Evolutionary conservation across 371 early-diverging fungal species (phyloP).

Genomic region (Mycotypha africana): DNA sequence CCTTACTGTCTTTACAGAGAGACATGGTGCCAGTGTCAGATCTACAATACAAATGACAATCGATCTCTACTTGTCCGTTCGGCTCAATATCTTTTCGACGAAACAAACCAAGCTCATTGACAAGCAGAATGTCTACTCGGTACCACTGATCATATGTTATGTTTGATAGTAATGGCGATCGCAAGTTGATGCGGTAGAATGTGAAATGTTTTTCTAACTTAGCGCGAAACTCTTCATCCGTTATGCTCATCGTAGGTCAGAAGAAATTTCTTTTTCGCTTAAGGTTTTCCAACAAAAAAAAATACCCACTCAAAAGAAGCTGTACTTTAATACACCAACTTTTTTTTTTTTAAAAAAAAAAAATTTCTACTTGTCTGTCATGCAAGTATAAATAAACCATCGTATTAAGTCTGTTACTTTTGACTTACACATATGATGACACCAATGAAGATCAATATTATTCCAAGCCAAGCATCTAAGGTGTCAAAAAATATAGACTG

Average conservation of each 20-base stretch:
- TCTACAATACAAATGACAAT: conserved; percentile 14
- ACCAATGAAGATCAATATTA: conserved; percentile 60
- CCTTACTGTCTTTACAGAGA: conserved; percentile 3
- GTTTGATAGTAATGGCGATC: conserved; percentile 22
- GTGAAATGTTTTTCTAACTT: conserved; percentile 42
- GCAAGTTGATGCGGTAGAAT: conserved; percentile 38
- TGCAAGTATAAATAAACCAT: too few relatives aligned
- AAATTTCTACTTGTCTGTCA: neutral
- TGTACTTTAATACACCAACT: too few relatives aligned
- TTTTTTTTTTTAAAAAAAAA: neutral
- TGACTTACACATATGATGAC: conserved; percentile 60
- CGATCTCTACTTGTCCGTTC: conserved; percentile 21
- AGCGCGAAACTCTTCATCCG: conserved; percentile 32
- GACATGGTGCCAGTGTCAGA: conserved; percentile 9
- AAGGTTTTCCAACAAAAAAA: too few relatives aligned
- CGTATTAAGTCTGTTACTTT: conserved; percentile 1
- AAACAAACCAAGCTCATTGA: conserved; percentile 40
- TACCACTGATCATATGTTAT: conserved; percentile 26
- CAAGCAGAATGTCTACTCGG: conserved; percentile 34
- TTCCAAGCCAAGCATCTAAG: conserved; percentile 55
- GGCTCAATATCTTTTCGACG: conserved; percentile 34
- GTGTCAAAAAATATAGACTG: neutral
- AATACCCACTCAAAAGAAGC: too few relatives aligned
- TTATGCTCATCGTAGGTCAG: conserved; percentile 14
- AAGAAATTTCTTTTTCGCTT: too few relatives aligned